Evolutionary conservation across 148 eudicot genomes (phyloP).

Genomic region (Silene uniflora): DNA sequence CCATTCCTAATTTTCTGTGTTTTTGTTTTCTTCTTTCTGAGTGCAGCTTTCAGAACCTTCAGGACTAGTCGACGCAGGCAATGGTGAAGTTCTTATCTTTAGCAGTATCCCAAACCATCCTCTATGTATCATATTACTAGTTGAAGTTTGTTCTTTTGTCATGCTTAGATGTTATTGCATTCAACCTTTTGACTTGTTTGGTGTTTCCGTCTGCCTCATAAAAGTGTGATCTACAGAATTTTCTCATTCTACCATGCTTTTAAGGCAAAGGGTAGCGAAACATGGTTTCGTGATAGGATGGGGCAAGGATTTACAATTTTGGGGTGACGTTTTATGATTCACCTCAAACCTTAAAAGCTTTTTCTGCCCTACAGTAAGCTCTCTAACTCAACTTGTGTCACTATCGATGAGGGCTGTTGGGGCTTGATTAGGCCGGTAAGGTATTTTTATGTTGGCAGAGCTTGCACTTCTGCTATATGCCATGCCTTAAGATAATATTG

Average conservation of each 20-base stretch:
- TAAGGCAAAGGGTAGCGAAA: not conserved
- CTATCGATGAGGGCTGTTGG: not conserved
- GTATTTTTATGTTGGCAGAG: not conserved
- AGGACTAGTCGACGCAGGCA: conserved; percentile 76
- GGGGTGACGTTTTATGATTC: not conserved
- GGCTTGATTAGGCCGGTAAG: not conserved
- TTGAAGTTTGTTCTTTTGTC: conserved; percentile 3
- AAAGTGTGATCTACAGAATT: not conserved
- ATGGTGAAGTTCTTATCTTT: conserved; percentile 46
- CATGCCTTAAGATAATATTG: too few species aligned
- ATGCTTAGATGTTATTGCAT: conserved; percentile 8
- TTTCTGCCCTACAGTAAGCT: not conserved
- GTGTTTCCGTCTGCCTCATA: not conserved
- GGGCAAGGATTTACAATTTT: not conserved
- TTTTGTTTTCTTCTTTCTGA: not conserved
- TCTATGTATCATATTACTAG: not conserved
- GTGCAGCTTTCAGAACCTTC: conserved; percentile 95
- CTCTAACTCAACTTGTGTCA: not conserved
- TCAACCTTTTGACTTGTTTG: not conserved
- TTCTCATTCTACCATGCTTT: not conserved
- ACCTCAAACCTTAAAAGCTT: not conserved
- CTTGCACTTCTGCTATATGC: not conserved
- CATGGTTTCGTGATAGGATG: not conserved
- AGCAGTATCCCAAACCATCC: conserved; percentile 2
- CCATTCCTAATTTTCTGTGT: not conserved